Evolutionary conservation across 306 rosid species (phyloP).

Genomic region (barrel medic (Medicago truncatula)): DNA sequence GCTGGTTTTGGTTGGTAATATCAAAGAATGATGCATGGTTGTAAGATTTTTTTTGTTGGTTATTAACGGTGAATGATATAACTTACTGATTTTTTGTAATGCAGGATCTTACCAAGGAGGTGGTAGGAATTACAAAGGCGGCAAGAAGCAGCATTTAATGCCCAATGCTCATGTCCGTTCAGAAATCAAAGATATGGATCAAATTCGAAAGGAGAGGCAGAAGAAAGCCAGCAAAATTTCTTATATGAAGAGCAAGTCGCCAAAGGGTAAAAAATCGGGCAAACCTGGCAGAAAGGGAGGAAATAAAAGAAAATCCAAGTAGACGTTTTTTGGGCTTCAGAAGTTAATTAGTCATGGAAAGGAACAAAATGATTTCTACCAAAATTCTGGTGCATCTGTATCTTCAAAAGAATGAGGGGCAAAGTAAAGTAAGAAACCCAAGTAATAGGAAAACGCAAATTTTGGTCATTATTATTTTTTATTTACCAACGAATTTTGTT

Average conservation of each 20-base stretch:
- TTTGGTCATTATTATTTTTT: not conserved
- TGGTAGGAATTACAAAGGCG: slow-evolving; percentile 48
- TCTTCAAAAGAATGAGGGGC: not conserved
- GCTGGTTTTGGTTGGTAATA: slow-evolving; percentile 13
- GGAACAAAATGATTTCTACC: not conserved
- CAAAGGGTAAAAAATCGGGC: slow-evolving; percentile 64
- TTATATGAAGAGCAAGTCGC: slow-evolving; percentile 58
- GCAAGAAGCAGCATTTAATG: slow-evolving; percentile 58
- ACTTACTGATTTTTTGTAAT: slow-evolving; percentile 25
- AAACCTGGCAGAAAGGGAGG: slow-evolving; percentile 63
- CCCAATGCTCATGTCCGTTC: slow-evolving; percentile 80
- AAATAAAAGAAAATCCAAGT: slow-evolving; percentile 53
- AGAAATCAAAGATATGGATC: slow-evolving; percentile 83
- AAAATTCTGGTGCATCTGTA: not conserved
- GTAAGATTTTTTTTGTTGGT: slow-evolving; percentile 7
- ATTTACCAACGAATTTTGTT: not conserved
- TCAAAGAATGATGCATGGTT: slow-evolving; percentile 1
- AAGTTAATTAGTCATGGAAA: not conserved
- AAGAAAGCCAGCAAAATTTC: slow-evolving; percentile 61
- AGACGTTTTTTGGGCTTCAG: slow-evolving; percentile 30
- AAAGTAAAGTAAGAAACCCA: not conserved
- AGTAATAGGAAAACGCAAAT: not conserved
- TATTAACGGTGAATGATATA: slow-evolving; percentile 1
- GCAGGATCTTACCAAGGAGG: slow-evolving; percentile 58
- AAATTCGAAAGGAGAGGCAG: slow-evolving; percentile 87